Evolutionary conservation across 192 early-diverging fungal genomes (phyloP).

Genomic region (Coemansia sp.): DNA sequence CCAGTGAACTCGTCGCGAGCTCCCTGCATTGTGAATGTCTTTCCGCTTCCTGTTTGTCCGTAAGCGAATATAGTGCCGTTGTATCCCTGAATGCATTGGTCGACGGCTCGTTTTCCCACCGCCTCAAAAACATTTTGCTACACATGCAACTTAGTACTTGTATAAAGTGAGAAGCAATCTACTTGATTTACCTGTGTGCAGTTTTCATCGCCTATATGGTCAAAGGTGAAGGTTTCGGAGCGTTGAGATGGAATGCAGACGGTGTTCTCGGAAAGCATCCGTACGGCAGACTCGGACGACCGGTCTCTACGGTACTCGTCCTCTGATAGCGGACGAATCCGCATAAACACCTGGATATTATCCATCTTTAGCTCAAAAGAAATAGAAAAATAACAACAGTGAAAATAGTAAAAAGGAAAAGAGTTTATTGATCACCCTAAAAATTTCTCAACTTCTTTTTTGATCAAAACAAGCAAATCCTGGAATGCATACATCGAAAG

Average conservation of each 20-base stretch:
- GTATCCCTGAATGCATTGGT: constrained; percentile 67
- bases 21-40: constrained; percentile 76
- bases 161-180: too few species aligned
- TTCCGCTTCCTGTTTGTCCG: constrained; percentile 72
- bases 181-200: constrained; percentile 41
- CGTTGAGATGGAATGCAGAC: constrained; percentile 56
- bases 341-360: constrained; percentile 59
- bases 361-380: constrained; percentile 28
- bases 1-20: constrained; percentile 76
- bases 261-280: constrained; percentile 42
- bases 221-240: constrained; percentile 64
- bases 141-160: neutral
- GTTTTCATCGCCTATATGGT: constrained; percentile 60
- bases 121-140: constrained; percentile 49
- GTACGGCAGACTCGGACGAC: constrained; percentile 44
- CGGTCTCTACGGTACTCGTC: constrained; percentile 49
- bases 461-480: too few species aligned
- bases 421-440: neutral
- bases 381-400: neutral
- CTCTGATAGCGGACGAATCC: constrained; percentile 56
- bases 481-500: too few species aligned
- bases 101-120: constrained; percentile 60
- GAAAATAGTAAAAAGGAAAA: neutral
- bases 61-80: constrained; percentile 76
- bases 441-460: neutral